Percentiles rank a stretch among this genome's conserved stretches.
These are phyloP conservation scores for Fraxinus americana DNA, from an alignment of 257 asterid genomes.

Conservation along the genomic window DNA sequence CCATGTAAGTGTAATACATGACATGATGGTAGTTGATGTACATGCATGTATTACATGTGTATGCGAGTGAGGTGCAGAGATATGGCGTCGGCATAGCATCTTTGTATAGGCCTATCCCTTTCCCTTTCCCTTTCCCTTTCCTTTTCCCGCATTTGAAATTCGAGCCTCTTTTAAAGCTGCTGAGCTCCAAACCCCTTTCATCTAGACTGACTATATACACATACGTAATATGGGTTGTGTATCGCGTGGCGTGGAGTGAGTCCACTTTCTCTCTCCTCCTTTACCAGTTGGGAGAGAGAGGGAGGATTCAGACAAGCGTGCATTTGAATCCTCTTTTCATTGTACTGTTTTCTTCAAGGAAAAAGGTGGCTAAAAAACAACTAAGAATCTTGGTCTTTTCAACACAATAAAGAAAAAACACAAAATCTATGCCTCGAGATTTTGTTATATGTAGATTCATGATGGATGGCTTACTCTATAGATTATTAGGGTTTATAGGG, in stretches of 20 bases:
- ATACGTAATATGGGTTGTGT: neutral
- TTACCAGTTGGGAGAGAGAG: neutral
- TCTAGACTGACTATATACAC: neutral
- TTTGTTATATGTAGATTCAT: neutral
- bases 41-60: neutral
- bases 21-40: neutral
- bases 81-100: conserved; percentile 16
- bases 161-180: conserved; percentile 39
- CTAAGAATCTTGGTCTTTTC: neutral
- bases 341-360: neutral
- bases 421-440: neutral
- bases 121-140: neutral
- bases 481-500: neutral
- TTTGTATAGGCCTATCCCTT: conserved; percentile 7
- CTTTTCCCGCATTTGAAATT: conserved; percentile 33
- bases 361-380: neutral
- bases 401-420: neutral
- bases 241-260: conserved; percentile 5
- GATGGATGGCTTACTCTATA: neutral
- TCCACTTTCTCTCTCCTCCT: conserved; percentile 14
- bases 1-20: neutral
- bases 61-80: neutral
- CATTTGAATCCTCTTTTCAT: conserved; percentile 33
- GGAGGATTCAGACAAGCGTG: conserved; percentile 32
- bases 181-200: neutral